phyloP scores from a whole-genome alignment of 108 stramenopile genomes.

The Nitzschia palea region DNA sequence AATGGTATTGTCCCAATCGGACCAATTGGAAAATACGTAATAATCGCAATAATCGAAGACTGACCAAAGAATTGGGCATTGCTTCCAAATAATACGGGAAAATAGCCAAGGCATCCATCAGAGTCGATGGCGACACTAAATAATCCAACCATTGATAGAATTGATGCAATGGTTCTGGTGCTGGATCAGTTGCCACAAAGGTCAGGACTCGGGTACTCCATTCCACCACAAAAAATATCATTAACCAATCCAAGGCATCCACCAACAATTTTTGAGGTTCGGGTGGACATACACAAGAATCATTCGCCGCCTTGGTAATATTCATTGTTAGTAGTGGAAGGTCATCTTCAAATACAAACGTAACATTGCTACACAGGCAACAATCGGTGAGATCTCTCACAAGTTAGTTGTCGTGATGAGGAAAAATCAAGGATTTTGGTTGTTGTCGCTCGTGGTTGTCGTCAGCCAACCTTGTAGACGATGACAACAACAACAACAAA shows the following conservation, averaged over 20 bases:
- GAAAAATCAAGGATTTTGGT: neutral
- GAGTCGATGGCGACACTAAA: constrained; percentile 30
- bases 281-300: constrained; percentile 61
- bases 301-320: neutral
- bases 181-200: constrained; percentile 28
- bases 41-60: constrained; percentile 54
- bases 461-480: too few relatives aligned
- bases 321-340: neutral
- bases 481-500: neutral
- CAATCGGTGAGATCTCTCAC: too few relatives aligned
- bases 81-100: constrained; percentile 66
- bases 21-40: constrained; percentile 71
- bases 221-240: constrained; percentile 63
- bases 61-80: constrained; percentile 36
- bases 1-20: constrained; percentile 64
- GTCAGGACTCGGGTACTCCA: constrained; percentile 52
- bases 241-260: constrained; percentile 24
- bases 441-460: too few relatives aligned
- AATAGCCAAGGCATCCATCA: constrained; percentile 58
- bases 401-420: neutral
- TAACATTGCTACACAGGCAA: neutral
- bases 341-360: constrained; percentile 47
- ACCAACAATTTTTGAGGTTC: constrained; percentile 32
- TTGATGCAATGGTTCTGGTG: neutral
- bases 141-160: constrained; percentile 26